Conservation (phyloP, 441 rosid species). For the Erodium moschatum region DNA sequence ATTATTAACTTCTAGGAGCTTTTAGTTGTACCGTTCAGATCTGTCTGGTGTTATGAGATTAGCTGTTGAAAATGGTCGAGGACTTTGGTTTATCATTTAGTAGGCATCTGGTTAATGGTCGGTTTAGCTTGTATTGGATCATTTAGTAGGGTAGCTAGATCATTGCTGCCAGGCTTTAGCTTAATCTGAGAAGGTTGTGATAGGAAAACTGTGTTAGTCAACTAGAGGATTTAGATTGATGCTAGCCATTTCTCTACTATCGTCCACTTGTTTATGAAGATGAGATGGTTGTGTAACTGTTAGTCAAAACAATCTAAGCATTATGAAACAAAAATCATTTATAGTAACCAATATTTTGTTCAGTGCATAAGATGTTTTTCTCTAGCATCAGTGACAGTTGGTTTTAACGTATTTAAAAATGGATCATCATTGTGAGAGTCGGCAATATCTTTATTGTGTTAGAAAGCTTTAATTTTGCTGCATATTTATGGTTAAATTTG, state of each 20-base stretch:
- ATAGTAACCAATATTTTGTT: no score
- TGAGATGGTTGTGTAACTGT: neutral
- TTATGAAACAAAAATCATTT: neutral
- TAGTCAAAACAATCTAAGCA: neutral
- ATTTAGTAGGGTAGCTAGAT: constrained; percentile 1
- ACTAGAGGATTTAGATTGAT: neutral
- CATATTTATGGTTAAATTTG: neutral
- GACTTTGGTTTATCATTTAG: neutral
- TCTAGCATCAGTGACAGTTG: no score
- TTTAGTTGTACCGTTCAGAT: neutral
- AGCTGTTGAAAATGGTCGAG: neutral
- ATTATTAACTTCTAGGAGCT: neutral
- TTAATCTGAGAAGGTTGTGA: neutral
- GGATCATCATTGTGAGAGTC: neutral
- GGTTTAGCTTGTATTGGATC: no score
- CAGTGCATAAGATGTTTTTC: no score
- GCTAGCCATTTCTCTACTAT: neutral
- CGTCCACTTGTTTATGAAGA: neutral
- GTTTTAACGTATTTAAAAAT: neutral
- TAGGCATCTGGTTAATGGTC: neutral
- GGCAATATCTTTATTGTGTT: neutral
- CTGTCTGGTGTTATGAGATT: neutral
- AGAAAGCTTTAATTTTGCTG: no score
- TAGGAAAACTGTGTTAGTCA: neutral
- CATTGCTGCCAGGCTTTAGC: neutral